phyloP scores from a whole-genome alignment of 129 eudicot genomes.

The Flaveria linearis region DNA sequence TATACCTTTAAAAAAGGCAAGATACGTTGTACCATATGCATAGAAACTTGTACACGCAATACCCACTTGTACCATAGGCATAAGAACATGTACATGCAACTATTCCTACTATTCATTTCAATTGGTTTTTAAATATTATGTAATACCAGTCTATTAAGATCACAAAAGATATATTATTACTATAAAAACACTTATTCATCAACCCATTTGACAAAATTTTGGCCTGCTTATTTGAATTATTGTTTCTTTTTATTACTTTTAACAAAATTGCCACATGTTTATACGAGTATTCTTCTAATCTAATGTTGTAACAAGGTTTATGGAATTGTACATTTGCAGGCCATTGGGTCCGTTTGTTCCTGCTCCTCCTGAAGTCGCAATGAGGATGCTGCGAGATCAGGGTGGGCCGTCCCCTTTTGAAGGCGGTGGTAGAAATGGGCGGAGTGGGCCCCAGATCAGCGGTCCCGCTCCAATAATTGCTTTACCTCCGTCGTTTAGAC shows the following conservation, averaged over 20 bases:
- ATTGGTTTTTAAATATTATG: too few relatives aligned
- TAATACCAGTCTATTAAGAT: not conserved
- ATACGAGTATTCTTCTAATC: not conserved
- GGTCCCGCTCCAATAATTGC: slow-evolving; percentile 76
- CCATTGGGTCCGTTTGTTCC: slow-evolving; percentile 99
- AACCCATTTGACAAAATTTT: not conserved
- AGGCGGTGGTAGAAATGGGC: slow-evolving; percentile 77
- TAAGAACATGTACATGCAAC: too few relatives aligned
- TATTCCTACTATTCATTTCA: too few relatives aligned
- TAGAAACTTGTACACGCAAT: too few relatives aligned
- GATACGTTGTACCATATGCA: too few relatives aligned
- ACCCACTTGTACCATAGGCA: too few relatives aligned
- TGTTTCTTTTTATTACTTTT: not conserved
- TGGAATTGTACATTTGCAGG: slow-evolving; percentile 43
- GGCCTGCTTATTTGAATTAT: not conserved
- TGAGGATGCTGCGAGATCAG: slow-evolving; percentile 94
- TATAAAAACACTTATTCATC: not conserved
- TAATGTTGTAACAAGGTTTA: not conserved
- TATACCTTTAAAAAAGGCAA: too few relatives aligned
- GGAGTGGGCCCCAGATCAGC: slow-evolving; percentile 52
- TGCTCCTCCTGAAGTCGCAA: slow-evolving; percentile 99
- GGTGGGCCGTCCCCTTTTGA: slow-evolving; percentile 90
- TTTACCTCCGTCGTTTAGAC: slow-evolving; percentile 79
- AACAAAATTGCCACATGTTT: not conserved
- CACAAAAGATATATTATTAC: not conserved